Percentiles rank a stretch among this genome's conserved stretches.
Conservation (phyloP, 169 alveolate species). For the Cryptosporidium sp. region DNA sequence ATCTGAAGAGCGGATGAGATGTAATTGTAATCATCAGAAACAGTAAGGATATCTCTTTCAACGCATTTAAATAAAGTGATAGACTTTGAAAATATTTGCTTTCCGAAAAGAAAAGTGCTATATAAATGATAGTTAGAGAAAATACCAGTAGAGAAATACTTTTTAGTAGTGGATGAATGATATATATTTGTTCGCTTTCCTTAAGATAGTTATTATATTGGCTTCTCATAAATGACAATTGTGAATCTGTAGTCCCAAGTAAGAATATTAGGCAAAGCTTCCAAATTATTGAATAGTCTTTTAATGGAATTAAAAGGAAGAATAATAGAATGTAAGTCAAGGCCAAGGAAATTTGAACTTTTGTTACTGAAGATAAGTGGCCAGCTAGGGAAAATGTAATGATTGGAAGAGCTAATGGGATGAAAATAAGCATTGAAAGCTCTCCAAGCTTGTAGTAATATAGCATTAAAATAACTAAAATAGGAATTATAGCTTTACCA, state of each 20-base stretch:
- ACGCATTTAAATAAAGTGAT: background rate
- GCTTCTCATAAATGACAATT: slow-evolving; percentile 1
- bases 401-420: slow-evolving; percentile 20
- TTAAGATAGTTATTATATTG: background rate
- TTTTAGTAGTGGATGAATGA: slow-evolving; percentile 1
- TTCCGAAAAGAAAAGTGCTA: background rate
- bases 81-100: background rate
- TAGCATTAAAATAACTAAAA: slow-evolving; percentile 11
- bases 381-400: slow-evolving; percentile 23
- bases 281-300: slow-evolving; percentile 31
- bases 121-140: background rate
- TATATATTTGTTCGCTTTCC: background rate
- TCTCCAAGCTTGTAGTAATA: slow-evolving; percentile 23
- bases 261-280: slow-evolving; percentile 23
- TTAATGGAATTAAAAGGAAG: slow-evolving; percentile 1
- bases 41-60: background rate
- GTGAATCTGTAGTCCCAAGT: slow-evolving; percentile 24
- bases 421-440: slow-evolving; percentile 13
- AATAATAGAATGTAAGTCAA: slow-evolving; percentile 1
- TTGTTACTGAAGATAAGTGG: background rate
- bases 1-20: slow-evolving; percentile 2
- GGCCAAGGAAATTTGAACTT: slow-evolving; percentile 11
- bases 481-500: background rate
- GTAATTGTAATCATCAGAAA: slow-evolving; percentile 3
- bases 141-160: slow-evolving; percentile 2